phyloP scores from a whole-genome alignment of 768 basidiomycete species.

The Termitomyces sp. region DNA sequence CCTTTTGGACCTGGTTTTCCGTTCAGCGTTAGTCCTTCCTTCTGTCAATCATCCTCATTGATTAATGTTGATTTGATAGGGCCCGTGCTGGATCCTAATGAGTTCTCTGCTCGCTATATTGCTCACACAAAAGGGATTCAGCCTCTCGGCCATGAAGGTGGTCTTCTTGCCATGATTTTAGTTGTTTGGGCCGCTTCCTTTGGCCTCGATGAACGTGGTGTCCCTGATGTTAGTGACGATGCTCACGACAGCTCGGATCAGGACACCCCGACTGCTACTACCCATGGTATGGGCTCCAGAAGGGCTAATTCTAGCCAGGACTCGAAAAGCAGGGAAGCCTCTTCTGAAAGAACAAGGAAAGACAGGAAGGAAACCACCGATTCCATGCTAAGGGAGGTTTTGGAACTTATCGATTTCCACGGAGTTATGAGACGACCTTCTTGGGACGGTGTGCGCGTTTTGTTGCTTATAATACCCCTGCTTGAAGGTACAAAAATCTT shows the following conservation, averaged over 20 bases:
- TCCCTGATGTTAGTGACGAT: conserved; percentile 34
- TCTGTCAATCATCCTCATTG: not conserved
- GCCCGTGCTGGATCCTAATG: conserved; percentile 77
- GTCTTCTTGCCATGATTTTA: conserved; percentile 72
- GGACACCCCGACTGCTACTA: conserved; percentile 15
- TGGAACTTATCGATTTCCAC: conserved; percentile 76
- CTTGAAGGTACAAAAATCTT: conserved; percentile 58
- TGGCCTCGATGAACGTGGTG: conserved; percentile 77
- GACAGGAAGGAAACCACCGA: conserved; percentile 53
- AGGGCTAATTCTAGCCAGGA: conserved; percentile 5
- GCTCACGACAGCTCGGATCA: conserved; percentile 7
- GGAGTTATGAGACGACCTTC: conserved; percentile 76
- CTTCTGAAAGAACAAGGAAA: conserved; percentile 29
- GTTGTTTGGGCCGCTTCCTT: conserved; percentile 90
- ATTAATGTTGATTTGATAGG: conserved; percentile 38
- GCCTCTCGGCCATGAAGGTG: conserved; percentile 65
- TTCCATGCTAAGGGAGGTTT: conserved; percentile 68
- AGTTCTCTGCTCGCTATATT: conserved; percentile 71
- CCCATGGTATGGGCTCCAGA: conserved; percentile 3
- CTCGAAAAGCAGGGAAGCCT: conserved; percentile 20
- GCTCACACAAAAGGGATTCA: conserved; percentile 60
- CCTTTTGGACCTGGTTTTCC: conserved; percentile 82
- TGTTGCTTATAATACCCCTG: conserved; percentile 77
- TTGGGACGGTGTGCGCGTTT: conserved; percentile 80
- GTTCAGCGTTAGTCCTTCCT: conserved; percentile 59